Conservation (phyloP, 2,329 filamentous ascomycete genomes). For the Corniculantispora saksenae region DNA sequence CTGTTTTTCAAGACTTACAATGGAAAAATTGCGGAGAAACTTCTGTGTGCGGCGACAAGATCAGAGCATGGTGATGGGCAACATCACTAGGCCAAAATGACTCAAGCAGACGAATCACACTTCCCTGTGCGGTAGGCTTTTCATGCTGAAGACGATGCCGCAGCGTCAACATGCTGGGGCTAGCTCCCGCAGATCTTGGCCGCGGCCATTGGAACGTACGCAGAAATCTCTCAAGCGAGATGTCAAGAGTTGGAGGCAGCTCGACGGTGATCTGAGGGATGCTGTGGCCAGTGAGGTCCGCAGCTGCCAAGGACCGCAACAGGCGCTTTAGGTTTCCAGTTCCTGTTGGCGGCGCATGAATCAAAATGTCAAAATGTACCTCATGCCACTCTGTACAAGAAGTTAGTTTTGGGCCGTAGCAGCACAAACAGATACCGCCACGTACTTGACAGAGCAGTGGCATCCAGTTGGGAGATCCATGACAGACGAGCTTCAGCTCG, state of each 20-base stretch:
- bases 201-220: conserved; percentile 69
- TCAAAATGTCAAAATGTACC: conserved; percentile 76
- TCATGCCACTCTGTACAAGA: conserved; percentile 68
- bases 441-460: conserved; percentile 65
- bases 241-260: conserved; percentile 70
- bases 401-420: conserved; percentile 22
- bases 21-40: conserved; percentile 81
- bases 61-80: conserved; percentile 70
- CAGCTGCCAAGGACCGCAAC: conserved; percentile 71
- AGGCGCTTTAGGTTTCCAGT: conserved; percentile 76
- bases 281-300: conserved; percentile 72
- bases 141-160: conserved; percentile 70
- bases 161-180: conserved; percentile 63
- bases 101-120: conserved; percentile 76
- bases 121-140: conserved; percentile 65
- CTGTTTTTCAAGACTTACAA: conserved; percentile 46
- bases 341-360: conserved; percentile 71
- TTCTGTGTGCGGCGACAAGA: conserved; percentile 80
- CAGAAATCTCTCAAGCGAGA: conserved; percentile 63
- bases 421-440: conserved; percentile 18
- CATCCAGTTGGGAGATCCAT: conserved; percentile 80
- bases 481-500: conserved; percentile 62
- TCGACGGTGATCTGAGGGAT: conserved; percentile 81
- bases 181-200: conserved; percentile 34
- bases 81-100: conserved; percentile 78